These are phyloP conservation scores for Sicyos baderoa DNA, from an alignment of 306 rosid species.

Conservation along the genomic window DNA sequence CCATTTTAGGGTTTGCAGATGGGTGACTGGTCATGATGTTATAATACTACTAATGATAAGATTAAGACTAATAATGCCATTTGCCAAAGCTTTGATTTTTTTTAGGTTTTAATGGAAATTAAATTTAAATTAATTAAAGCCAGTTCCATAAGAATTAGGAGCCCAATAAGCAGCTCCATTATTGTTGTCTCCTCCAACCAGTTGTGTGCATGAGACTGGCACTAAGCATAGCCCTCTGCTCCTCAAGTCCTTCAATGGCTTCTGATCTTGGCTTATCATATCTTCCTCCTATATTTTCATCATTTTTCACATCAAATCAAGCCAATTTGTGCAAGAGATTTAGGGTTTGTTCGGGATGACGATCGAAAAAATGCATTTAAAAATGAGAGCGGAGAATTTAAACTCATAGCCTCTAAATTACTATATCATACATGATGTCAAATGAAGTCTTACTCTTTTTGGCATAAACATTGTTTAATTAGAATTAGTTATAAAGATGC, in stretches of 20 bases:
- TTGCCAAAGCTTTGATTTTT: neutral
- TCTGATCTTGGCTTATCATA: conserved; percentile 31
- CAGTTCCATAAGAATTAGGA: conserved; percentile 44
- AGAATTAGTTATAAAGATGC: too few relatives aligned
- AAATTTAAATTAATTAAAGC: conserved; percentile 26
- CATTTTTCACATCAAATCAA: neutral
- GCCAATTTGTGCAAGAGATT: neutral
- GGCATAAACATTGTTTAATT: too few relatives aligned
- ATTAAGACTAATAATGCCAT: neutral
- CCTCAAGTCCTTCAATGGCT: conserved; percentile 41
- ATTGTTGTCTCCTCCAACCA: conserved; percentile 56
- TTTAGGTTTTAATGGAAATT: neutral
- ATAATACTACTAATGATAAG: conserved; percentile 22
- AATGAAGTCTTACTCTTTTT: too few relatives aligned
- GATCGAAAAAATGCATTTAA: neutral
- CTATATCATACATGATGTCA: too few relatives aligned
- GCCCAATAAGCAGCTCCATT: conserved; percentile 76
- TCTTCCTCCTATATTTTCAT: neutral
- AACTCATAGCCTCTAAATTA: too few relatives aligned
- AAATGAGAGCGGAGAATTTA: too few relatives aligned
- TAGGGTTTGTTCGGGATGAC: neutral
- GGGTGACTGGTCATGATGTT: conserved; percentile 71
- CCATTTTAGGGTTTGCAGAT: conserved; percentile 28
- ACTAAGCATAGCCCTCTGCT: conserved; percentile 83
- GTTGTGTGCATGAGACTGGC: conserved; percentile 67